These are phyloP conservation scores for Leishmania braziliensis DNA, from an alignment of 208 protist genomes.

Conservation along the genomic window DNA sequence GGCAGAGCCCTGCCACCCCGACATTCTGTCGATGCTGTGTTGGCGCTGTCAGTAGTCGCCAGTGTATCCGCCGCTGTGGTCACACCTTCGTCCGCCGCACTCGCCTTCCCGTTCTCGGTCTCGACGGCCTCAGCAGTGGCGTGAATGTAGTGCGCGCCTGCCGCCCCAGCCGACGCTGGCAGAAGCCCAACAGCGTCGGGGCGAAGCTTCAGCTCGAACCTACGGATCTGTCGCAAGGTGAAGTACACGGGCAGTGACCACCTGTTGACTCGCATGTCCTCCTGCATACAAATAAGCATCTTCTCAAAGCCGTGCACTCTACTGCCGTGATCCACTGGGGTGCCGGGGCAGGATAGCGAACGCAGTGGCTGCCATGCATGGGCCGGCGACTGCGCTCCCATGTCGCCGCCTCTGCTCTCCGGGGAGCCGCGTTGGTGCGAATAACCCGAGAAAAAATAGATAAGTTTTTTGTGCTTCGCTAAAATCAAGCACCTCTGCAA, in stretches of 20 bases:
- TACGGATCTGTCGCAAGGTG: constrained; percentile 6
- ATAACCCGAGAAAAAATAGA: not conserved
- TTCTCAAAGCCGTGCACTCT: not conserved
- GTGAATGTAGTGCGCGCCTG: not conserved
- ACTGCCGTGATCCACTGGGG: not conserved
- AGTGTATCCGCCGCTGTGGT: not conserved
- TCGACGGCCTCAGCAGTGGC: not conserved
- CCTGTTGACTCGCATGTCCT: constrained; percentile 37
- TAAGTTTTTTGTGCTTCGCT: constrained; percentile 21
- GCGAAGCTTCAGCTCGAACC: constrained; percentile 30
- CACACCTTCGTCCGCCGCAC: not conserved
- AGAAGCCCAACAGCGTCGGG: constrained; percentile 26
- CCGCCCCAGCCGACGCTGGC: not conserved
- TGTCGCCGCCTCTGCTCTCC: not conserved
- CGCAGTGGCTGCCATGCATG: not conserved
- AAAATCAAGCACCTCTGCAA: constrained; percentile 52
- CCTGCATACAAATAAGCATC: not conserved
- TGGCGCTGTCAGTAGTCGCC: not conserved
- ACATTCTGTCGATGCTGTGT: not conserved
- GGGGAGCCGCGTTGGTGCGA: no score
- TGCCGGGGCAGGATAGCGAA: not conserved
- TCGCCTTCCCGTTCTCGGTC: not conserved
- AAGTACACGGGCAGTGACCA: constrained; percentile 63
- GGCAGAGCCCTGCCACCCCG: not conserved
- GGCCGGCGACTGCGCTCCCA: not conserved